Base-by-base conservation (phyloP, 441 rosid species). In the Adansonia grandidieri region DNA sequence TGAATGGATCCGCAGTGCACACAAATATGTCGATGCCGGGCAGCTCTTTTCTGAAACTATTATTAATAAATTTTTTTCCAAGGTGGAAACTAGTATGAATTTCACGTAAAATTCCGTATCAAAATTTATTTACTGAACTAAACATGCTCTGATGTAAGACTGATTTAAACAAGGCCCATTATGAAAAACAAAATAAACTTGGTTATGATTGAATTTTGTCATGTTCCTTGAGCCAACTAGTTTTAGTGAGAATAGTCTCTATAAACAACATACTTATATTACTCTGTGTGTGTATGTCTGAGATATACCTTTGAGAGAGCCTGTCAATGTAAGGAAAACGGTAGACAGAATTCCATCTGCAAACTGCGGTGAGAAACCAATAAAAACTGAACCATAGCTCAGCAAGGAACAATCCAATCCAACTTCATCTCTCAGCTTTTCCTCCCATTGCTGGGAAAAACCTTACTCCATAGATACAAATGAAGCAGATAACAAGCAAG, bases 1-100 rank as follows among this genome's bases (percentile, higher is more conserved):
- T 73, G 9, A 15, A 42, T 0, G 97, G 97, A 66, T 91, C 93
- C 3, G 96, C 97, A 1, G 97, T 93, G 90, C 96, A 91, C 5
- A 93, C 91, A 22, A 90, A 92, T 0, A 93, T 75, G 77, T 95
- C 98, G 6, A 95, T 84, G 6, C 78, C 80, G 0, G 97, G 95
- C 1, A 89, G 71, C 1, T 87, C 84, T 1, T 88, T 74, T 28
- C 68, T 84, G 9, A 70, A 78, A 48, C 88, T 90, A 80, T 57
- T 57, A 17, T 57, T 19, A 53, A 11, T 48, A 2, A 47, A 28
- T 28, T 9, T 51, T 47, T 47, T 2, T 6, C 51, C 9, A 11
- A 48, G 13, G 10, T 44, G 8, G 11, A 40, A 40, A 40, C 5
- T 5, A 40, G 32, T 28, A 40, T 40, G 44, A 40, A 40, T 40